Base-by-base conservation (phyloP, 148 eudicot genomes). In the Pharnaceum exiguum region DNA sequence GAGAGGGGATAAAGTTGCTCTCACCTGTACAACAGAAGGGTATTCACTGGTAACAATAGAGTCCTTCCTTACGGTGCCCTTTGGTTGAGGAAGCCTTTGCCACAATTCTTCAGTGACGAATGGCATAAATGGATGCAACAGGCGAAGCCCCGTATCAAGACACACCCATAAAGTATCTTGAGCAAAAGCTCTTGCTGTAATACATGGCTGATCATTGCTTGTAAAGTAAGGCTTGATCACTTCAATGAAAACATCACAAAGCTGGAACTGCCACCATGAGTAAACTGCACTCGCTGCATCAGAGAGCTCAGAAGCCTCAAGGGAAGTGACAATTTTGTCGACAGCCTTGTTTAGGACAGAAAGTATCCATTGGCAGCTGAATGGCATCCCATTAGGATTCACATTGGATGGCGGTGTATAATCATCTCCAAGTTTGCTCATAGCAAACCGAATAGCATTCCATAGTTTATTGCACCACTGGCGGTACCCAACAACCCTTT, bases 391-490 rank as follows among this genome's bases (percentile, higher is more conserved):
- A 35, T 58, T 49, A 11, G 84, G 78, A 52, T 45, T 67, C 23
- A 91, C 43, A 60, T 65, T 61, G 46, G 73, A 38, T n/a, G 96
- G 83, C 65, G 98, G 96, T 45, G 63, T 47, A 67, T 85, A 91
- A 65, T 69, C 81, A 46, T 83, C 83, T 57, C 98, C 96, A 36
- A 88, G 81, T 70, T 88, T 88, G 70, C 79, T 76, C 90, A 91
- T 81, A 29, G 96, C 90, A 72, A 91, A 91, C 67, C 86, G 76
- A 44, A 81, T 79, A 33, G 96, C 98, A 71, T 91, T 91, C 98
- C 98, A 91, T 23, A 91, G 69, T 52, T 91, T 91, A 60, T 88
- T 91, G 78, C 98, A 91, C 98, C 98, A 91, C 37, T 91, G 84
- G 12, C 98, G 98, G 63, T 88, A 91, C 18, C 98, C 96, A 68